phyloP scores from a whole-genome alignment of 2,329 filamentous ascomycete genomes.

The Lomentospora prolificans region DNA sequence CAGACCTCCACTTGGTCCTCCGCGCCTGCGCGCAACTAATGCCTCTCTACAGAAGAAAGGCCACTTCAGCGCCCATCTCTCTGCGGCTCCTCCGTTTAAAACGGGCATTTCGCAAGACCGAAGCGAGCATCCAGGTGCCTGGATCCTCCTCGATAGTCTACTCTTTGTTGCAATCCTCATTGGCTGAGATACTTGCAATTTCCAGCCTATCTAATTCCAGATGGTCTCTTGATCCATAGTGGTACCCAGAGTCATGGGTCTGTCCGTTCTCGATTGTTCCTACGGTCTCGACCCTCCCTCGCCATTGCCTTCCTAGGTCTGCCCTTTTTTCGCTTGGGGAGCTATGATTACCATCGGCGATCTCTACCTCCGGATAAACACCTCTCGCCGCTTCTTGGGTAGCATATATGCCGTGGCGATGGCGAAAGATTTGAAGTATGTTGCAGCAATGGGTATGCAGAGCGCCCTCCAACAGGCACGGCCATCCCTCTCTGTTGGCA shows the following conservation, averaged over 20 bases:
- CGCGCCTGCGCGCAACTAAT: background rate
- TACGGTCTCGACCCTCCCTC: too few relatives aligned
- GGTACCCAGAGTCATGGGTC: too few relatives aligned
- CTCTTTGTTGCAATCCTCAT: background rate
- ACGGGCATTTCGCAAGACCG: too few relatives aligned
- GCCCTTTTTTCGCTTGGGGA: background rate
- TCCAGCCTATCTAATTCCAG: conserved; percentile 5
- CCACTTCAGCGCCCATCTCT: background rate
- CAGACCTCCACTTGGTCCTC: background rate
- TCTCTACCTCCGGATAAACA: background rate
- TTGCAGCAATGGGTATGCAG: background rate
- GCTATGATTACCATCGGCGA: background rate
- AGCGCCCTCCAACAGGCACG: background rate
- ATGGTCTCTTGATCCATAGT: background rate
- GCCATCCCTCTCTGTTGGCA: background rate
- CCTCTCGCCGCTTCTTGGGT: background rate
- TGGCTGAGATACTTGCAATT: conserved; percentile 5
- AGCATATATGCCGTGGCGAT: background rate
- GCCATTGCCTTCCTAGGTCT: background rate
- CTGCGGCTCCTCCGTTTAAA: background rate
- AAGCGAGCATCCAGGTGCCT: too few relatives aligned
- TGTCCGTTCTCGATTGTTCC: too few relatives aligned
- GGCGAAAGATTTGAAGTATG: background rate
- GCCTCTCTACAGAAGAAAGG: background rate
- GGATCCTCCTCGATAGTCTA: background rate